Evolutionary conservation across 208 protist genomes (phyloP).

Genomic region (Leishmania braziliensis): DNA sequence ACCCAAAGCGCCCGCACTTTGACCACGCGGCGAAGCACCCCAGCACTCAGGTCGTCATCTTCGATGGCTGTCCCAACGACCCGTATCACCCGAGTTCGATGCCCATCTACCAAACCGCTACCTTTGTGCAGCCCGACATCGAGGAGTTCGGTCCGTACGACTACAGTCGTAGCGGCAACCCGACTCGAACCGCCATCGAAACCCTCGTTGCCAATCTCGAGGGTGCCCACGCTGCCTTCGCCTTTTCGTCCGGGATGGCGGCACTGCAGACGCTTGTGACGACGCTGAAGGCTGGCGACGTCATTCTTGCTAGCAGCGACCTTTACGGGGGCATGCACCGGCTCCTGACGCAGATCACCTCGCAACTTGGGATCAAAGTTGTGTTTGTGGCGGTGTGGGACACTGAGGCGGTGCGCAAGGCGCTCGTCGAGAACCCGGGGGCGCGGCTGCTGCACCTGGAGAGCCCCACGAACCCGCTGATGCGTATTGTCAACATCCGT

Average conservation of each 20-base stretch:
- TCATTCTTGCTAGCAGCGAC: conserved; percentile 86
- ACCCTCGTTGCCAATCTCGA: conserved; percentile 90
- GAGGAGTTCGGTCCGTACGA: conserved; percentile 89
- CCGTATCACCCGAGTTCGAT: conserved; percentile 87
- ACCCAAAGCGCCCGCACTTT: conserved; percentile 79
- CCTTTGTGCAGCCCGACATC: conserved; percentile 90
- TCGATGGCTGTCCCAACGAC: conserved; percentile 90
- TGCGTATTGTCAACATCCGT: conserved; percentile 91
- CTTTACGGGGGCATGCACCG: conserved; percentile 95
- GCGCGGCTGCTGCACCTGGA: conserved; percentile 94
- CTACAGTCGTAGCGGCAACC: conserved; percentile 94
- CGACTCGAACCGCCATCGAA: conserved; percentile 93
- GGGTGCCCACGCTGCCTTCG: conserved; percentile 86
- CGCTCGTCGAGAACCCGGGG: conserved; percentile 38
- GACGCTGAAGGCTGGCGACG: conserved; percentile 70
- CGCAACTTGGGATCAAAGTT: conserved; percentile 71
- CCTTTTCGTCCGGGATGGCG: conserved; percentile 89
- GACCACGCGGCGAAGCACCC: conserved; percentile 62
- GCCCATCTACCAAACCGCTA: conserved; percentile 92
- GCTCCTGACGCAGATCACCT: conserved; percentile 83
- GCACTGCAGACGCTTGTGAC: conserved; percentile 87
- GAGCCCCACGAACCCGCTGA: conserved; percentile 95
- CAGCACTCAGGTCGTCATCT: conserved; percentile 79
- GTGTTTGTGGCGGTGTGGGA: conserved; percentile 90
- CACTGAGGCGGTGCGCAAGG: conserved; percentile 51